Conservation (phyloP, 306 rosid genomes). For the Sicyos baderoa region DNA sequence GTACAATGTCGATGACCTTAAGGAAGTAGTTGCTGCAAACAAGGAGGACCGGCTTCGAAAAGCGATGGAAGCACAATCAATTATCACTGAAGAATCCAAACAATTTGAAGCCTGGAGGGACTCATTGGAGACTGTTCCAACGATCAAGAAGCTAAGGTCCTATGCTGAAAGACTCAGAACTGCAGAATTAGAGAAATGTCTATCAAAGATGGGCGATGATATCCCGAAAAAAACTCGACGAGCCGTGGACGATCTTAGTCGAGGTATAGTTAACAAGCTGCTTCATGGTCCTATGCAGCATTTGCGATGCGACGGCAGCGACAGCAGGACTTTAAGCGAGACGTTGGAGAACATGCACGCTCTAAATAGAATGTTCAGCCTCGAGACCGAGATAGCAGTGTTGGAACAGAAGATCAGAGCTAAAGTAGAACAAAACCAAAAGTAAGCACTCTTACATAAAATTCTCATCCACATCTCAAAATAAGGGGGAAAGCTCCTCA, state of each 20-base stretch:
- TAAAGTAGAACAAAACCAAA: constrained; percentile 84
- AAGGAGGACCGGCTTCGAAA: constrained; percentile 86
- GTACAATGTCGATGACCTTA: constrained; percentile 91
- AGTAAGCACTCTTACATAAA: constrained; percentile 31
- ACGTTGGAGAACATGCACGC: constrained; percentile 98
- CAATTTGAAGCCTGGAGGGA: constrained; percentile 99
- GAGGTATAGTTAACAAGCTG: constrained; percentile 89
- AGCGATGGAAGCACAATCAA: constrained; percentile 92
- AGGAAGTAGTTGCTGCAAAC: constrained; percentile 98
- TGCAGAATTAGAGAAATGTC: constrained; percentile 89
- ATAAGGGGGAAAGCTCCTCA: constrained; percentile 40
- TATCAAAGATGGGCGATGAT: constrained; percentile 94
- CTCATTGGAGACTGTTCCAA: constrained; percentile 93
- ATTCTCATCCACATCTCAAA: constrained; percentile 27
- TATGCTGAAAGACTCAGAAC: constrained; percentile 89
- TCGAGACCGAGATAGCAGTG: constrained; percentile 76
- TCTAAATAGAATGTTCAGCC: constrained; percentile 94
- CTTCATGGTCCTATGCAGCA: constrained; percentile 99
- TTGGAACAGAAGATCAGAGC: constrained; percentile 93
- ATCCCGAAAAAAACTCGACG: constrained; percentile 74
- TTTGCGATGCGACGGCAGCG: constrained; percentile 92
- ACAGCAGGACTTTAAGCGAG: constrained; percentile 77
- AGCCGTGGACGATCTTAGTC: constrained; percentile 96
- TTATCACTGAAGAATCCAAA: constrained; percentile 79
- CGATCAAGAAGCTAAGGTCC: constrained; percentile 90